These are phyloP conservation scores for Cymbopogon citratus DNA, from an alignment of 176 grass and related monocot species.

Conservation along the genomic window DNA sequence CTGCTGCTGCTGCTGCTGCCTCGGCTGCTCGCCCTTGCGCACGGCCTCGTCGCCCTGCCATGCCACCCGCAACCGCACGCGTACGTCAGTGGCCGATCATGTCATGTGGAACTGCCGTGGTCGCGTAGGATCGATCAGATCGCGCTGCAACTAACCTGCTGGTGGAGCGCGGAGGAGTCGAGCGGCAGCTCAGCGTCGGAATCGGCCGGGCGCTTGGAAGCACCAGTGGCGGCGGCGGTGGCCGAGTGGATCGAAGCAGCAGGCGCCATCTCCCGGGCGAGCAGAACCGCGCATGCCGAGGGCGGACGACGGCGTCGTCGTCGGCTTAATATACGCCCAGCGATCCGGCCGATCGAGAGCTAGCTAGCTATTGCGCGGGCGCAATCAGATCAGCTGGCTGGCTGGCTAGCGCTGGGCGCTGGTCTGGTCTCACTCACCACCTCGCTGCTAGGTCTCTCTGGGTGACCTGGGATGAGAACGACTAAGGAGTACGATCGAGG, in stretches of 20 bases:
- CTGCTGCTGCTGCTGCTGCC: slow-evolving; percentile 19
- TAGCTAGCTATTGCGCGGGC: background rate
- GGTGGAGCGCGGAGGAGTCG: background rate
- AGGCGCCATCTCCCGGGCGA: slow-evolving; percentile 30
- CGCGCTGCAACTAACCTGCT: slow-evolving; percentile 7
- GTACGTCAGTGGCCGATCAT: too few species aligned
- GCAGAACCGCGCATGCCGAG: slow-evolving; percentile 32
- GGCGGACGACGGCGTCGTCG: background rate
- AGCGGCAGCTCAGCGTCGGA: slow-evolving; percentile 5
- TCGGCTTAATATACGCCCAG: slow-evolving; percentile 5
- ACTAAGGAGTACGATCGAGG: too few species aligned
- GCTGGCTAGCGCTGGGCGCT: background rate
- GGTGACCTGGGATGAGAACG: too few species aligned
- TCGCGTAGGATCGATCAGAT: background rate
- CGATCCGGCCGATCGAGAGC: background rate
- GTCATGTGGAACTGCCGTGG: background rate
- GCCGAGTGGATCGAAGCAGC: slow-evolving; percentile 11
- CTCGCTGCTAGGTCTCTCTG: background rate
- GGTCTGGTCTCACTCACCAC: background rate
- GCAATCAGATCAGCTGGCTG: background rate
- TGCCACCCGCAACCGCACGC: background rate
- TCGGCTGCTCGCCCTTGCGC: background rate
- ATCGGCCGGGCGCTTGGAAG: slow-evolving; percentile 12
- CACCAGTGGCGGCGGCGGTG: background rate
- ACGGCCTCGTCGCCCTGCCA: background rate